A percentile compares a stretch with the other conserved stretches of the same genome.
Conservation (phyloP, 2,329 filamentous ascomycete genomes). For the Colletotrichum falcatum region DNA sequence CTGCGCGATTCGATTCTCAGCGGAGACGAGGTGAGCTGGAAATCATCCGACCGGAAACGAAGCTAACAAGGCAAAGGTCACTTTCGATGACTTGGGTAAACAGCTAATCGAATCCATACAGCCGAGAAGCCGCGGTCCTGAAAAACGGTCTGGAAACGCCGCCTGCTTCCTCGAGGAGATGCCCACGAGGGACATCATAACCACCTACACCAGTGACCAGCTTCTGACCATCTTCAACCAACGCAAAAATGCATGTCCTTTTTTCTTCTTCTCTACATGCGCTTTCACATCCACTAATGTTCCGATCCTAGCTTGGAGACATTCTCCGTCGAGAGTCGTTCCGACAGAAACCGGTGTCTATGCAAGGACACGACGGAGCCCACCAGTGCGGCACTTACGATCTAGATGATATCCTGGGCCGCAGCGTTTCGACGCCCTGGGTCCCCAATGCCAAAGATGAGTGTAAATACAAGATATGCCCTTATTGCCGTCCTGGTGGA, state of each 20-base stretch:
- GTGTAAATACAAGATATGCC: constrained; percentile 65
- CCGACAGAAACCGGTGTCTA: constrained; percentile 10
- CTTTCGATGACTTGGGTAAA: constrained; percentile 53
- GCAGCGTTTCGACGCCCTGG: constrained; percentile 51
- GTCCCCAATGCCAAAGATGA: constrained; percentile 53
- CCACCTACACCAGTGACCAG: constrained; percentile 60
- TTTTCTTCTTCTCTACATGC: background rate
- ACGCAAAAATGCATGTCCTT: constrained; percentile 58
- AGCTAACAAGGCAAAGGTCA: constrained; percentile 44
- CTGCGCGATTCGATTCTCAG: constrained; percentile 49
- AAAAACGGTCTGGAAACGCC: constrained; percentile 54
- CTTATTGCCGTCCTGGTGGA: constrained; percentile 59
- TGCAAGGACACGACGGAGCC: background rate
- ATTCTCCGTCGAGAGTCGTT: constrained; percentile 31
- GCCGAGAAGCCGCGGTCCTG: constrained; percentile 54
- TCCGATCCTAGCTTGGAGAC: constrained; percentile 18
- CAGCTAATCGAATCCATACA: constrained; percentile 49
- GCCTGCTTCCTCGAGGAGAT: constrained; percentile 61
- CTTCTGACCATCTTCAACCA: constrained; percentile 62
- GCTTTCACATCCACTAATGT: background rate
- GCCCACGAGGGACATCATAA: constrained; percentile 52
- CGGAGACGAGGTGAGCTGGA: constrained; percentile 46
- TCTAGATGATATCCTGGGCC: constrained; percentile 16
- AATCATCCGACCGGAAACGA: constrained; percentile 31
- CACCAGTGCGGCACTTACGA: constrained; percentile 11